Evolutionary conservation across 1,284 basidiomycete species (phyloP).

Genomic region (Vanrija sp.): DNA sequence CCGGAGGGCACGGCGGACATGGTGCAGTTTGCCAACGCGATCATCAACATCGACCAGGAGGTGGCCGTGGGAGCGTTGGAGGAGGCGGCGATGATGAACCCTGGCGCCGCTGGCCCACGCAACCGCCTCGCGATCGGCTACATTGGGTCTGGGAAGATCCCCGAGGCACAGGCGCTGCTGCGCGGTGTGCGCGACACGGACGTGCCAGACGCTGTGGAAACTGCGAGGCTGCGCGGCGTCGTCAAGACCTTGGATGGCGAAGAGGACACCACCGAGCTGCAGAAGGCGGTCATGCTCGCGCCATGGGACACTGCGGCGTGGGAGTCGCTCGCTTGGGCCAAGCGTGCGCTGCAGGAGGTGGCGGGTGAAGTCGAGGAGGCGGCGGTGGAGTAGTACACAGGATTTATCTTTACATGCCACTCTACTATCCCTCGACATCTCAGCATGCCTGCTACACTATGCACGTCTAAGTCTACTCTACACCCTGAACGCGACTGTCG

Average conservation of each 20-base stretch:
- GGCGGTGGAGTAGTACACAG: too few relatives aligned
- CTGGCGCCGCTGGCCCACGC: constrained; percentile 4
- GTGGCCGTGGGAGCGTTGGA: constrained; percentile 20
- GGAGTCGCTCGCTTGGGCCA: constrained; percentile 48
- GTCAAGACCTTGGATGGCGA: constrained; percentile 28
- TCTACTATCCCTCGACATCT: too few relatives aligned
- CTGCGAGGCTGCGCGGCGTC: constrained; percentile 28
- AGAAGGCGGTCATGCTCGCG: constrained; percentile 64
- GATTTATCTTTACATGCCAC: too few relatives aligned
- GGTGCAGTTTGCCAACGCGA: constrained; percentile 29
- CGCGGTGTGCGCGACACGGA: not conserved
- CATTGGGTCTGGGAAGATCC: constrained; percentile 24
- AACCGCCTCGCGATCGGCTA: constrained; percentile 25
- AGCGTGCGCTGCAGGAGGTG: constrained; percentile 18
- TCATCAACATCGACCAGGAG: constrained; percentile 13
- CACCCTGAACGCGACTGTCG: constrained; percentile 40
- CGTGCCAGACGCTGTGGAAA: constrained; percentile 28
- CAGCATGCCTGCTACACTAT: not conserved
- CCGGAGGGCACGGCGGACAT: constrained; percentile 28
- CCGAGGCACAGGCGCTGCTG: constrained; percentile 36
- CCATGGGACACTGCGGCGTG: constrained; percentile 62
- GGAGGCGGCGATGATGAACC: constrained; percentile 6
- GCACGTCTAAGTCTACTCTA: constrained; percentile 11
- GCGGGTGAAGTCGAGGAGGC: not conserved
- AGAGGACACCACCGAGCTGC: constrained; percentile 50